These are phyloP conservation scores for Exophiala lecanii-corni DNA, from an alignment of 2,329 filamentous ascomycete species.

Conservation along the genomic window DNA sequence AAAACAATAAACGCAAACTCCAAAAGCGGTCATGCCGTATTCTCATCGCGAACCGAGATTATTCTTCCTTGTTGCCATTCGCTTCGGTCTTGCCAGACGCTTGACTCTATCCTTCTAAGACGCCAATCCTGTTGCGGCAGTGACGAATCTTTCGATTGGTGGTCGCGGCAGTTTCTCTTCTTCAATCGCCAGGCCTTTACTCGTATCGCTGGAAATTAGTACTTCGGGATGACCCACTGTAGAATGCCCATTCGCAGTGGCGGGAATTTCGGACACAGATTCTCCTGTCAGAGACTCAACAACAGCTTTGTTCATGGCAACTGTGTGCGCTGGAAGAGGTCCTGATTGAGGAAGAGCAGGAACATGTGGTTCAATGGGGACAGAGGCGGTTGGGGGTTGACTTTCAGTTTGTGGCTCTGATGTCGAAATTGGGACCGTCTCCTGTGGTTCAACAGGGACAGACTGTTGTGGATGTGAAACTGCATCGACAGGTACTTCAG, in stretches of 20 bases:
- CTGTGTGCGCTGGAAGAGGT: slow-evolving; percentile 14
- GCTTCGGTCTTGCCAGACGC: not conserved
- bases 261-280: slow-evolving; percentile 20
- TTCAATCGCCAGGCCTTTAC: slow-evolving; percentile 24
- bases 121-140: slow-evolving; percentile 10
- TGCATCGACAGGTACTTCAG: not conserved
- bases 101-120: not conserved
- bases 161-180: slow-evolving; percentile 22
- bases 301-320: slow-evolving; percentile 17
- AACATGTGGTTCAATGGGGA: slow-evolving; percentile 3
- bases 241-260: slow-evolving; percentile 18
- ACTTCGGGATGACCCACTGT: slow-evolving; percentile 18
- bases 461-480: slow-evolving; percentile 1
- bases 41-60: too few species aligned
- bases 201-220: slow-evolving; percentile 17
- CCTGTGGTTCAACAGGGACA: slow-evolving; percentile 3
- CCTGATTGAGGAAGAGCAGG: slow-evolving; percentile 21
- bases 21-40: too few species aligned
- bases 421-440: too few species aligned
- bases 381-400: not conserved
- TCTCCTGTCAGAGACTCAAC: slow-evolving; percentile 14
- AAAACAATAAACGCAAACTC: too few species aligned
- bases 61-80: too few species aligned
- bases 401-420: not conserved
- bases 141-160: slow-evolving; percentile 24